Base-by-base conservation (phyloP, 805 yeast species). In the Maudiozyma barnettii region DNA sequence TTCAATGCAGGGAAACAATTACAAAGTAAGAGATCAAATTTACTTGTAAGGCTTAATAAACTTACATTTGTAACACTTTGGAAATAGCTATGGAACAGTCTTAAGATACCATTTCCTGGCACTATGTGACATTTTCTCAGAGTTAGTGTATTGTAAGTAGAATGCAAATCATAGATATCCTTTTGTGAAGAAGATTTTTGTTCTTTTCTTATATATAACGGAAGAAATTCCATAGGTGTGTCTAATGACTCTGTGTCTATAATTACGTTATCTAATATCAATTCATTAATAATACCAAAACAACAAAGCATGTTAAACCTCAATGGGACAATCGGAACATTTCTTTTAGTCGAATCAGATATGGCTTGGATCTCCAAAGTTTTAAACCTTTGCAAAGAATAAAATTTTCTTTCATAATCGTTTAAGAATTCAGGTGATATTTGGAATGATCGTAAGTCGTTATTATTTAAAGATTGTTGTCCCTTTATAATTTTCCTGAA, bases 21-120 rank as follows among this genome's bases (percentile, higher is more conserved):
- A 43, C 75, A 72, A 29, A 77, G 51, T 4, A 79, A 67, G 35
- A 79, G 63, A 52, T 77, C 82, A 31, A 61, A 67, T 29, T 71
- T 71, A 29, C 74, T 67, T 29, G 61, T 61, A 16, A 78, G 58
- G 26, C 68, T 61, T 10, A 63, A 48, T 31, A 79, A 59, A 41
- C 65, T 60, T 16, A 79, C 57, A 7, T 54, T 50, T 8, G 57
- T 54, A 1, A 76, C 75, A 29, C 67, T 58, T 41, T 61, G 60
- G 51, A 78, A 78, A 41, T 77, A 66, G 1, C 60, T 64, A 23
- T 68, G 60, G 26, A 71, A 51, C 12, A 56, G 43, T 40, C 62
- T 59, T 43, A 64, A 50, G n/a, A 69, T 65, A 1, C 71, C 72
- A 53, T 64, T 66, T 1, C 65, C 65, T 4, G 66, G 63, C 2